These are phyloP conservation scores for Russula emetica DNA, from an alignment of 768 basidiomycete genomes.

Conservation along the genomic window DNA sequence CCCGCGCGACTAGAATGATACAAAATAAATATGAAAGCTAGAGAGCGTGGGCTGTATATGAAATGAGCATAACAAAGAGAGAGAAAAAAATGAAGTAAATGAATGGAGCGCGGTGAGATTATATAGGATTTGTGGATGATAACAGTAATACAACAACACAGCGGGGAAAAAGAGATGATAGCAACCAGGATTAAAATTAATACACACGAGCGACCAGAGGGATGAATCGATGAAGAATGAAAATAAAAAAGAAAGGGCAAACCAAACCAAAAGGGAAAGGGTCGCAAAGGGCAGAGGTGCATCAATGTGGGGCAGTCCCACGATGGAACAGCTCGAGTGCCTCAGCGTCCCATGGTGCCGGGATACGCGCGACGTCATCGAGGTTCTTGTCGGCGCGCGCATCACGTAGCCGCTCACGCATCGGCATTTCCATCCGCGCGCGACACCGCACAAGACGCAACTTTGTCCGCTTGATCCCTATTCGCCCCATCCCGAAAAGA, in stretches of 20 bases:
- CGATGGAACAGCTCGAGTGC: constrained; percentile 24
- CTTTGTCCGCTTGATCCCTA: constrained; percentile 84
- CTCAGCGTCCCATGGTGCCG: constrained; percentile 50
- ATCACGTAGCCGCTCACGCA: constrained; percentile 66
- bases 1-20: neutral
- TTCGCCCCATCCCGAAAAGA: neutral
- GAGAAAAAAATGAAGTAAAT: neutral
- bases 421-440: constrained; percentile 72
- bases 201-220: neutral
- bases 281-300: neutral
- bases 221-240: neutral
- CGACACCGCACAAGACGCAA: constrained; percentile 75
- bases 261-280: neutral
- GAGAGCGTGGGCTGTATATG: constrained; percentile 1
- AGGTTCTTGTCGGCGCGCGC: constrained; percentile 77
- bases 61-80: constrained; percentile 3
- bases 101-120: neutral
- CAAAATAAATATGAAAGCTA: neutral
- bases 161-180: neutral
- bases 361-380: constrained; percentile 62
- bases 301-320: neutral
- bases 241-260: neutral
- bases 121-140: neutral
- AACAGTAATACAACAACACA: constrained; percentile 5
- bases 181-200: neutral